phyloP scores from a whole-genome alignment of 345 rosid species.

The Psidium friedrichsthalianum region DNA sequence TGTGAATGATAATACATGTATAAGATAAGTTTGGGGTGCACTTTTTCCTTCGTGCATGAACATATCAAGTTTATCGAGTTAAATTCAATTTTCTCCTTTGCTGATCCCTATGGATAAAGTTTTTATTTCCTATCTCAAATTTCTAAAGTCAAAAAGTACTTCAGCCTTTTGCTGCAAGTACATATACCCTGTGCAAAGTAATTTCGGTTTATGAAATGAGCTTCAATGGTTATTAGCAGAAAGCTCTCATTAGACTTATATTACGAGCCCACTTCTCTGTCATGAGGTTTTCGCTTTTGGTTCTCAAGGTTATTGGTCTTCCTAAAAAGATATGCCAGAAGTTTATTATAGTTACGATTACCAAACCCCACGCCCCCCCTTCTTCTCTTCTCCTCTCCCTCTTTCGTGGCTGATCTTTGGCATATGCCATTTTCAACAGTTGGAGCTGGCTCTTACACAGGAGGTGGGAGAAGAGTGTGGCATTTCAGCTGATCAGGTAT shows the following conservation, averaged over 20 bases:
- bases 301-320: background rate
- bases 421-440: slow-evolving; percentile 28
- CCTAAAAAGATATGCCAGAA: background rate
- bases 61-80: background rate
- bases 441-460: slow-evolving; percentile 62
- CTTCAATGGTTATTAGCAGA: background rate
- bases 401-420: background rate
- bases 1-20: background rate
- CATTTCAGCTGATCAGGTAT: slow-evolving; percentile 51
- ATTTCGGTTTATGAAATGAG: background rate
- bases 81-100: background rate
- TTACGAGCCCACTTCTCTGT: background rate
- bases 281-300: background rate
- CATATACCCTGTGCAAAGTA: background rate
- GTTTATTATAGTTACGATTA: background rate
- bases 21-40: background rate
- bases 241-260: background rate
- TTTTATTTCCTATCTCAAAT: background rate
- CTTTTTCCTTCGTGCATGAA: background rate
- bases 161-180: background rate
- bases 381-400: background rate
- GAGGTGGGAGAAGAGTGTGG: slow-evolving; percentile 42
- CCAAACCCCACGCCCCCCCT: background rate
- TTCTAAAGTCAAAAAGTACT: background rate
- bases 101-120: background rate